Conservation (phyloP, 2,329 filamentous ascomycete species). For the Ceratocystis variospora region DNA sequence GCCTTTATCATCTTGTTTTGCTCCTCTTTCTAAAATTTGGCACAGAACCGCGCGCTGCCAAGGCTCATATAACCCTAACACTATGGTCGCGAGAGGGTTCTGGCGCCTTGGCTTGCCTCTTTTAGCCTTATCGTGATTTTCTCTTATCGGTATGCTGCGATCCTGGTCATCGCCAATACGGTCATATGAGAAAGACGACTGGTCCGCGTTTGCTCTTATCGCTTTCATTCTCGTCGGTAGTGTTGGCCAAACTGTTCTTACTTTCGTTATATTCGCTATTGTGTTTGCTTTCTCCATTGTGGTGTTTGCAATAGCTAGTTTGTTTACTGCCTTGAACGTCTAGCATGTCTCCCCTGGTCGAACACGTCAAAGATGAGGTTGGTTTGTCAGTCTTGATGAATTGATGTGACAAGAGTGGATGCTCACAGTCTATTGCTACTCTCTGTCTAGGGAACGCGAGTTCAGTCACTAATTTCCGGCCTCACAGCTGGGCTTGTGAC, state of each 20-base stretch:
- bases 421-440: not conserved
- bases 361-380: constrained; percentile 20
- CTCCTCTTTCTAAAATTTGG: not conserved
- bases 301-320: not conserved
- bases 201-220: not conserved
- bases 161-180: not conserved
- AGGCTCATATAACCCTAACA: not conserved
- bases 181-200: not conserved
- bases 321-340: not conserved
- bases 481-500: constrained; percentile 71
- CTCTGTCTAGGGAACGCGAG: constrained; percentile 35
- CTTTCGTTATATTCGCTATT: not conserved
- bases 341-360: constrained; percentile 8
- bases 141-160: not conserved
- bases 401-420: not conserved
- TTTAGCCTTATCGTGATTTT: constrained; percentile 9
- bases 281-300: not conserved
- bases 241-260: not conserved
- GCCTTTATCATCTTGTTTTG: not conserved
- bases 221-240: not conserved
- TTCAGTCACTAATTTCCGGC: constrained; percentile 44
- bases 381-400: not conserved
- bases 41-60: not conserved
- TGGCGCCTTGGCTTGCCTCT: constrained; percentile 6
- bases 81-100: not conserved